A percentile compares a stretch with the other conserved stretches of the same genome.
phyloP scores from a whole-genome alignment of 768 basidiomycete species.

The Rhizopogon vulgaris region DNA sequence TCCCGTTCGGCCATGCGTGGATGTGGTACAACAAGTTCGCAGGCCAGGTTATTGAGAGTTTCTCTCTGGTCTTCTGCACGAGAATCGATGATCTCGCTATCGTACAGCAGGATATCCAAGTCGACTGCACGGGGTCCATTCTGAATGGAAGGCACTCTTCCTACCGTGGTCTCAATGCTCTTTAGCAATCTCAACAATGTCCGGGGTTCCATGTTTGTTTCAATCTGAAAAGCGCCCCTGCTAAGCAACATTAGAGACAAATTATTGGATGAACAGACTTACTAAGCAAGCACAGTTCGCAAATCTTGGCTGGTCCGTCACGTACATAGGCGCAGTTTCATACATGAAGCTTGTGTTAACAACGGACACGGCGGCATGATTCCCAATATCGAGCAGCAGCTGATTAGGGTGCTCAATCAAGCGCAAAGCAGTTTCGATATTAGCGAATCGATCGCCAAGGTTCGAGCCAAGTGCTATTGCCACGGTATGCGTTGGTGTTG shows the following conservation, averaged over 20 bases:
- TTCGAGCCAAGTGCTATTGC: conserved; percentile 88
- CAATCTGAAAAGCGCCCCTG: conserved; percentile 45
- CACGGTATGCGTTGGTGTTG: conserved; percentile 27
- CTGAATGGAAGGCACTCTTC: conserved; percentile 69
- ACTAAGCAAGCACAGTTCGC: conserved; percentile 91
- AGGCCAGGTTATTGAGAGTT: conserved; percentile 45
- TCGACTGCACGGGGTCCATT: conserved; percentile 91
- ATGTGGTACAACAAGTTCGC: conserved; percentile 83
- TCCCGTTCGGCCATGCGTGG: conserved; percentile 76
- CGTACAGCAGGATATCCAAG: conserved; percentile 81
- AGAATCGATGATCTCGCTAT: conserved; percentile 52
- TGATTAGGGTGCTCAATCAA: conserved; percentile 51
- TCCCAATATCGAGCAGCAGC: conserved; percentile 18
- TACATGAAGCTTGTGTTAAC: conserved; percentile 86
- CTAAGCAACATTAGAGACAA: not conserved
- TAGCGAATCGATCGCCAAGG: conserved; percentile 77
- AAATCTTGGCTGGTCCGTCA: conserved; percentile 82
- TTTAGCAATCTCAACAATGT: conserved; percentile 63
- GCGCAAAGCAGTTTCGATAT: conserved; percentile 74
- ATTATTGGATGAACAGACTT: conserved; percentile 21
- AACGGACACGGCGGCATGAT: conserved; percentile 32
- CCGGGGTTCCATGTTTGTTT: conserved; percentile 60
- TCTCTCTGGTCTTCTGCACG: conserved; percentile 33
- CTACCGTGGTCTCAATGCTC: conserved; percentile 64
- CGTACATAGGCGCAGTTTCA: conserved; percentile 94